A percentile compares a stretch with the other conserved stretches of the same genome.
Evolutionary conservation across 306 rosid genomes (phyloP).

Genomic region (Carpinus fangiana): DNA sequence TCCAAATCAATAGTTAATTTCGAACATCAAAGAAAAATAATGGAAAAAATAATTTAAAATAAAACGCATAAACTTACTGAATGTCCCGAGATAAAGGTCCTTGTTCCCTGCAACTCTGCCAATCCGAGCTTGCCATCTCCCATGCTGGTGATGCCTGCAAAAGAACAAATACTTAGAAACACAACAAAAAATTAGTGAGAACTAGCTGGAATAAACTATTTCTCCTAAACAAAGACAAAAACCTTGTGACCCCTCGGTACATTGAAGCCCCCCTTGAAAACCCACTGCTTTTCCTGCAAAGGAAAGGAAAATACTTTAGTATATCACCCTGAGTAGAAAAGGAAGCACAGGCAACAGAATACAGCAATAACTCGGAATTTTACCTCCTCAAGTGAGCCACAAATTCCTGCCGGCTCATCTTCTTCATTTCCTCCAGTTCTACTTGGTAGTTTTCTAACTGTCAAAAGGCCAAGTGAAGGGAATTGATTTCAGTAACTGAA

Average conservation of each 20-base stretch:
- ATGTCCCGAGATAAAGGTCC: slow-evolving; percentile 96
- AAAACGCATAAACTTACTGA: slow-evolving; percentile 52
- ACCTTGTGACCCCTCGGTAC: slow-evolving; percentile 99
- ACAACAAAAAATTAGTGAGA: neutral
- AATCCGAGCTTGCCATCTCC: slow-evolving; percentile 99
- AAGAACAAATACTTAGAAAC: neutral
- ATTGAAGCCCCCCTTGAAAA: slow-evolving; percentile 97
- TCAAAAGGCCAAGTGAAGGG: neutral
- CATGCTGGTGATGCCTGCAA: slow-evolving; percentile 93
- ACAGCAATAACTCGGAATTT: neutral
- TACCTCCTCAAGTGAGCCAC: slow-evolving; percentile 97
- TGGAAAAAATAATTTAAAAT: neutral
- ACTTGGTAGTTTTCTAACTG: slow-evolving; percentile 76
- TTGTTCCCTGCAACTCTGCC: slow-evolving; percentile 99
- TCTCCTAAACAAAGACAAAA: neutral
- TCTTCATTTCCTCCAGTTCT: slow-evolving; percentile 88
- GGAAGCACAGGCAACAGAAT: neutral
- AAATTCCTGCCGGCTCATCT: slow-evolving; percentile 91
- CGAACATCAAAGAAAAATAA: no score
- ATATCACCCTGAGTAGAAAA: slow-evolving; percentile 1
- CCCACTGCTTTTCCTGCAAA: slow-evolving; percentile 94
- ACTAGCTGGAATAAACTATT: neutral
- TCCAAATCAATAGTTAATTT: neutral
- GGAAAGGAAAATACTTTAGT: neutral
- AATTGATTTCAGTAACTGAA: neutral